These are phyloP conservation scores for Aspergillus bombycis DNA, from an alignment of 2,329 filamentous ascomycete genomes.

Conservation along the genomic window DNA sequence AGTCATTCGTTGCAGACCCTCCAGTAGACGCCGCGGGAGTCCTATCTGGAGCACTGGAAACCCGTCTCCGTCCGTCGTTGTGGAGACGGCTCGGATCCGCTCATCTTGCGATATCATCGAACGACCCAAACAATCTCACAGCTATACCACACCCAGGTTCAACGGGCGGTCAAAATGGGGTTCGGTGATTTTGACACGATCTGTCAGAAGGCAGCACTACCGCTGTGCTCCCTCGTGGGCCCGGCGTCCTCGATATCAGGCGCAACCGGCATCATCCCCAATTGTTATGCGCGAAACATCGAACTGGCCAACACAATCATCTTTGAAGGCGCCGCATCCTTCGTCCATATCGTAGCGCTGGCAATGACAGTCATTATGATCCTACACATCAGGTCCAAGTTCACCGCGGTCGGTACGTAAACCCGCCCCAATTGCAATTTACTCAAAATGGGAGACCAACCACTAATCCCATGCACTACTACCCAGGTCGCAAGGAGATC, in stretches of 20 bases:
- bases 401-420: conserved; percentile 87
- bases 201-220: conserved; percentile 82
- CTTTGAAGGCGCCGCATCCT: conserved; percentile 87
- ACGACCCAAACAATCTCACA: conserved; percentile 42
- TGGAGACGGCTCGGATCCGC: conserved; percentile 34
- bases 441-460: background rate
- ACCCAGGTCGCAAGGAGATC: conserved; percentile 67
- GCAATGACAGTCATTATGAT: conserved; percentile 98
- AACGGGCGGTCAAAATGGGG: conserved; percentile 53
- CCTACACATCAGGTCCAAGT: conserved; percentile 93
- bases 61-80: conserved; percentile 33
- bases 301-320: conserved; percentile 98
- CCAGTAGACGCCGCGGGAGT: conserved; percentile 10
- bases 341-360: conserved; percentile 88
- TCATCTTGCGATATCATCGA: conserved; percentile 25
- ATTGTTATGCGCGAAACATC: conserved; percentile 92
- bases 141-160: background rate
- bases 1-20: conserved; percentile 1
- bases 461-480: conserved; percentile 13
- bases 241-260: conserved; percentile 64
- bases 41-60: conserved; percentile 18
- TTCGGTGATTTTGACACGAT: conserved; percentile 90
- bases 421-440: background rate
- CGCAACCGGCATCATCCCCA: conserved; percentile 78
- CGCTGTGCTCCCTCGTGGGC: conserved; percentile 84